Percentiles rank a stretch among this genome's conserved stretches.
Conservation (phyloP, 108 stramenopile genomes). For the Nannochloropsis gaditana region DNA sequence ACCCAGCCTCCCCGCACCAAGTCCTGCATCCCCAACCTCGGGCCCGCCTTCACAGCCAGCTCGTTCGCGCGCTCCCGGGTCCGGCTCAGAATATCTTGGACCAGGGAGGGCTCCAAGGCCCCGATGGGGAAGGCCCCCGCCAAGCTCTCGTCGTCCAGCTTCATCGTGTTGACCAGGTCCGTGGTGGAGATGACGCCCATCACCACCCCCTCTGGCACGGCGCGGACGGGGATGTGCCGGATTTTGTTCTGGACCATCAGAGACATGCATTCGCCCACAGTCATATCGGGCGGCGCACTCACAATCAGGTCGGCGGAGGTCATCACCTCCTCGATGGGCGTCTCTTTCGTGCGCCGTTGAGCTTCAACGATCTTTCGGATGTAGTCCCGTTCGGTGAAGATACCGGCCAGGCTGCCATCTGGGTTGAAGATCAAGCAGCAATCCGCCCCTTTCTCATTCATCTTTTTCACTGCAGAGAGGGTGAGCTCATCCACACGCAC, state of each 20-base stretch:
- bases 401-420: conserved; percentile 58
- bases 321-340: conserved; percentile 63
- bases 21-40: conserved; percentile 62
- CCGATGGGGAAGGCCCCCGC: conserved; percentile 12
- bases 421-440: conserved; percentile 49
- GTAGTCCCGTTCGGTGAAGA: conserved; percentile 87
- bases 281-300: conserved; percentile 54
- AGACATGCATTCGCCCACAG: conserved; percentile 70
- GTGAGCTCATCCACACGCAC: neutral
- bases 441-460: neutral
- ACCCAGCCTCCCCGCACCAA: conserved; percentile 61
- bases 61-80: conserved; percentile 71
- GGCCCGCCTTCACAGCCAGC: conserved; percentile 47
- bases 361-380: conserved; percentile 52
- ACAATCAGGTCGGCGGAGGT: conserved; percentile 62
- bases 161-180: conserved; percentile 22
- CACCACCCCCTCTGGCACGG: neutral
- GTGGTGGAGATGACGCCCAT: neutral
- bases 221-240: conserved; percentile 18
- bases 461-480: neutral
- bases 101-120: neutral
- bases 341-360: conserved; percentile 56
- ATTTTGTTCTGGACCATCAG: conserved; percentile 12
- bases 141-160: neutral
- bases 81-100: conserved; percentile 64